Evolutionary conservation across 768 basidiomycete genomes (phyloP).

Genomic region (Pleurotus cornucopiae): DNA sequence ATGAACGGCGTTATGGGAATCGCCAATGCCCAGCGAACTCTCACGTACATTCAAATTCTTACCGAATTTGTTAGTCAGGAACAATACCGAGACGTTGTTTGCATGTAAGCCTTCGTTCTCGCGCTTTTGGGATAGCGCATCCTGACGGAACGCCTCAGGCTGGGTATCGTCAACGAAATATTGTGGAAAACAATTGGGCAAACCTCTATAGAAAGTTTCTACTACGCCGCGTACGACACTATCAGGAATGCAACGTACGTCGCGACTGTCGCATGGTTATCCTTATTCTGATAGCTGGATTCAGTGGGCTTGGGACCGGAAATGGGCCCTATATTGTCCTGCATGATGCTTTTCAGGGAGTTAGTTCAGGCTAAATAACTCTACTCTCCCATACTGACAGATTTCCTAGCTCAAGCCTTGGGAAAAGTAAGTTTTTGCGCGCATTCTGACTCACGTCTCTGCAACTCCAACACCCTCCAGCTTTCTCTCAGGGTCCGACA

Average conservation of each 20-base stretch:
- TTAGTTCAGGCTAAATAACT: slow-evolving; percentile 24
- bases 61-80: slow-evolving; percentile 84
- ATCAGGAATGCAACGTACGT: slow-evolving; percentile 37
- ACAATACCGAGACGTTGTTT: slow-evolving; percentile 70
- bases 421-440: slow-evolving; percentile 31
- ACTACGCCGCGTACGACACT: slow-evolving; percentile 40
- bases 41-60: slow-evolving; percentile 76
- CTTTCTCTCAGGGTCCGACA: slow-evolving; percentile 75
- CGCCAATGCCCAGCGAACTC: slow-evolving; percentile 81
- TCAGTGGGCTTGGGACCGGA: slow-evolving; percentile 64
- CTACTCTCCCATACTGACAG: slow-evolving; percentile 2
- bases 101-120: slow-evolving; percentile 37
- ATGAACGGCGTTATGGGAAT: slow-evolving; percentile 84
- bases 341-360: slow-evolving; percentile 65
- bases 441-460: neutral
- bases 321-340: slow-evolving; percentile 51
- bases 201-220: slow-evolving; percentile 35
- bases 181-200: slow-evolving; percentile 55
- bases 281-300: neutral
- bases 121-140: slow-evolving; percentile 6
- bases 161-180: slow-evolving; percentile 66
- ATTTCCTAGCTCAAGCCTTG: slow-evolving; percentile 33
- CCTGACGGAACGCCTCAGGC: slow-evolving; percentile 15
- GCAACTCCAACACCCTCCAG: slow-evolving; percentile 21
- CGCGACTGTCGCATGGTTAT: slow-evolving; percentile 10